These are phyloP conservation scores for Chrysosporium queenslandicum DNA, from an alignment of 2,329 filamentous ascomycete species.

Conservation along the genomic window DNA sequence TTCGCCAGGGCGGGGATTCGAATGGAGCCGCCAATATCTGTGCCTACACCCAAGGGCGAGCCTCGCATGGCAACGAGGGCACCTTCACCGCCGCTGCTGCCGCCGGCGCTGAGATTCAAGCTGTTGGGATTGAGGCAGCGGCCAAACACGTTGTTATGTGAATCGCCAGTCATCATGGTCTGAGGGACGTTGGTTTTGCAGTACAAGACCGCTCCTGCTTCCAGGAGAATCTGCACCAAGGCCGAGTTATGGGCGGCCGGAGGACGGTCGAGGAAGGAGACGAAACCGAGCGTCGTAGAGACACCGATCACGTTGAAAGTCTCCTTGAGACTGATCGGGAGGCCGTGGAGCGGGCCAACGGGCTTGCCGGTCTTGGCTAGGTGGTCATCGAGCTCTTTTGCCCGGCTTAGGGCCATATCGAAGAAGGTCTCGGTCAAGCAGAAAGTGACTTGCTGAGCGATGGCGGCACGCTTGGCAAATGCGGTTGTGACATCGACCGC, in stretches of 20 bases:
- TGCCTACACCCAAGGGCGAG: slow-evolving; percentile 48
- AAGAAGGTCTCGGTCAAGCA: slow-evolving; percentile 51
- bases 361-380: slow-evolving; percentile 35
- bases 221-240: slow-evolving; percentile 46
- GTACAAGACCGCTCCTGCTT: slow-evolving; percentile 46
- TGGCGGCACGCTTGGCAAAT: slow-evolving; percentile 36
- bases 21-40: slow-evolving; percentile 44
- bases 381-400: slow-evolving; percentile 41
- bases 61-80: slow-evolving; percentile 47
- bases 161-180: slow-evolving; percentile 40
- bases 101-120: slow-evolving; percentile 44
- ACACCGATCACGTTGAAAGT: slow-evolving; percentile 40
- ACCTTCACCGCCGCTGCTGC: slow-evolving; percentile 51
- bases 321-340: slow-evolving; percentile 48
- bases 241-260: slow-evolving; percentile 25
- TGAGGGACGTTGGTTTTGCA: slow-evolving; percentile 43
- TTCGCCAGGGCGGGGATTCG: slow-evolving; percentile 52
- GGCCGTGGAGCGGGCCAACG: slow-evolving; percentile 52
- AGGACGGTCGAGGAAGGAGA: slow-evolving; percentile 7
- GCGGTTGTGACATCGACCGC: slow-evolving; percentile 45
- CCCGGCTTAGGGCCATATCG: slow-evolving; percentile 42
- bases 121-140: slow-evolving; percentile 50
- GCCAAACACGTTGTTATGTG: slow-evolving; percentile 51
- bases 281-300: slow-evolving; percentile 24
- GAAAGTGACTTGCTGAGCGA: slow-evolving; percentile 53